Base-by-base conservation (phyloP, 164 flowering plant genomes). In the Dillenia turbinata region DNA sequence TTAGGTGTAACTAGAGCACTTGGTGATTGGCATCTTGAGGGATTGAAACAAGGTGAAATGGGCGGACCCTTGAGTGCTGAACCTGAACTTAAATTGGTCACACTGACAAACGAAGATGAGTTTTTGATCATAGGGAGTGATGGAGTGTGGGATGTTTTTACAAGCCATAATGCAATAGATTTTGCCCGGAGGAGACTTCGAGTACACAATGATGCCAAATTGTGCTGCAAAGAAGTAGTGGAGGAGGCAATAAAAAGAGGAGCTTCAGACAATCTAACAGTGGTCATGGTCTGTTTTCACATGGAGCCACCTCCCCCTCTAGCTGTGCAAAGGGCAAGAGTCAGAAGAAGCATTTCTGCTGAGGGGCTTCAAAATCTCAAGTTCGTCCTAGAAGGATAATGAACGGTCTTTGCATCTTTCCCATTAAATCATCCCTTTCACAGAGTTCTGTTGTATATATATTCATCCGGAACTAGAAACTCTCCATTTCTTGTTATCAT, bases 71-170 rank as follows among this genome's bases (percentile, higher is more conserved):
- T 95, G 65, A 87, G 81, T 69, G 92, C 91, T 10, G 97, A 92
- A 71, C 99, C 97, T 33, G 99, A 95, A 73, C 88, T 95, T 12
- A 86, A 76, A 54, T 26, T 82, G 52, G 58, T 69, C 2, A 86
- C 92, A 8, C 67, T 95, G 19, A 83, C 86, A 16, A 81, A 82
- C 59, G 96, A 92, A 54, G 92, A 88, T 47, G 97, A 95, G 69
- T 95, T 92, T 69, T 69, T 95, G 66, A 79, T 95, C 47, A 88
- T 94, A 3, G 92, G 85, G 12, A 81, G 97, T 54, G 97, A 95
- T 66, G 99, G 99, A 10, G 61, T 92, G 22, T 95, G 99, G 97
- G 99, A 95, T n/a, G 86, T 85, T 2, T 92, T 92, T 66, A 76
- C 77, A 17, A 92, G 78, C 81, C 86, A 88, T 71, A 88, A 89